These are phyloP conservation scores for Zarea fungicola DNA, from an alignment of 2,329 filamentous ascomycete species.

Conservation along the genomic window DNA sequence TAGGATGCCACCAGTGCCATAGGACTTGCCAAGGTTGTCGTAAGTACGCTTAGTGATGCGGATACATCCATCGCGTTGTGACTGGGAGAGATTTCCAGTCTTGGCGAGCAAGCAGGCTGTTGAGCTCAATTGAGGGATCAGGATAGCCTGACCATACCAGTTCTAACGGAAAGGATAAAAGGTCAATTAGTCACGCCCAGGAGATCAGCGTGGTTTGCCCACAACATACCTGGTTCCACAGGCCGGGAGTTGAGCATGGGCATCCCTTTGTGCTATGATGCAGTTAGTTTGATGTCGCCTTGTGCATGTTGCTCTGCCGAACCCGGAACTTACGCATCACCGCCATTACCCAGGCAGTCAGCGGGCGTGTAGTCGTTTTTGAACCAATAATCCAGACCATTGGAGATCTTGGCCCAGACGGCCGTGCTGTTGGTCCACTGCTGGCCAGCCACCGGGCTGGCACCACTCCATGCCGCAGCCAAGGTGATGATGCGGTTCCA, in stretches of 20 bases:
- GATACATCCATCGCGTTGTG: conserved; percentile 17
- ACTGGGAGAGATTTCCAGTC: conserved; percentile 16
- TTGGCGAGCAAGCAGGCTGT: conserved; percentile 18
- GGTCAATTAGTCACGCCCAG: background rate
- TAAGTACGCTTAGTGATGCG: conserved; percentile 19
- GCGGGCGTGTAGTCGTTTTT: conserved; percentile 18
- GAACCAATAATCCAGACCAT: conserved; percentile 21
- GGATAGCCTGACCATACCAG: conserved; percentile 21
- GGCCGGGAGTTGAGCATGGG: conserved; percentile 17
- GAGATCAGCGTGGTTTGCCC: background rate
- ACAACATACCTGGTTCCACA: conserved; percentile 18
- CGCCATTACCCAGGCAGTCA: conserved; percentile 20
- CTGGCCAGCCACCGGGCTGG: conserved; percentile 8
- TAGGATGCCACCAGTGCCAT: conserved; percentile 17
- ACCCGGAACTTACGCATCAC: conserved; percentile 12
- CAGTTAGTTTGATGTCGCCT: background rate
- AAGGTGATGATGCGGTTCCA: conserved; percentile 20
- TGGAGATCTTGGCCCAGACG: conserved; percentile 15
- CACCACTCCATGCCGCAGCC: conserved; percentile 21
- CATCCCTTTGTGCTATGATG: conserved; percentile 9
- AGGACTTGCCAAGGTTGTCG: conserved; percentile 16
- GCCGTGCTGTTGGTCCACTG: conserved; percentile 15
- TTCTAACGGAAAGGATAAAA: conserved; percentile 15
- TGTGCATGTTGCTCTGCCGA: background rate
- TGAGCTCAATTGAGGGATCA: conserved; percentile 20